Base-by-base conservation (phyloP, 2,329 filamentous ascomycete genomes). In the Zasmidium cellare region DNA sequence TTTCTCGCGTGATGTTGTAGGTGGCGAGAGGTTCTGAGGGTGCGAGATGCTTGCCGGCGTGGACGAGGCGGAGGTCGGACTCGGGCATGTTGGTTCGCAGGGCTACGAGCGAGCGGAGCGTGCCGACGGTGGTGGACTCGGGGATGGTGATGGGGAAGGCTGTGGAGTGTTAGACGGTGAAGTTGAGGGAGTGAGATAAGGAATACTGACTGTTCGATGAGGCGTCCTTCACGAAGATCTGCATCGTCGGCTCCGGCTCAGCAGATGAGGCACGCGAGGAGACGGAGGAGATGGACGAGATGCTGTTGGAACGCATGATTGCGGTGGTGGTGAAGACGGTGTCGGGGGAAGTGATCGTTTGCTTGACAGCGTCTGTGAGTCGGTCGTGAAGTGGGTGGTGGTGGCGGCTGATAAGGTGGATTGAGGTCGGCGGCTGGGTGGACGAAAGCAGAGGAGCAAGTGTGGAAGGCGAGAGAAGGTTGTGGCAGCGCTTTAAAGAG, bases 211-310 rank as follows among this genome's bases (percentile, higher is more conserved):
- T 85, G 71, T 80, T 78, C 65, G 83, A 83, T 35, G 80, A 77
- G 51, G 84, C 74, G 68, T 80, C 81, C 75, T 84, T 85, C 72
- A 86, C 79, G 73, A 86, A 85, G 73, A 86, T 83, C 70, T 84
- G 82, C 75, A 84, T 84, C 41, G 77, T 83, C 52, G 82, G 77
- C 54, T 80, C 77, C 50, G 73, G 68, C 57, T 82, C 79, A 44
- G 72, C 69, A 28, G 72, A 72, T 3, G 71, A 69, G 31, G 75
- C 75, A 48, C 72, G 68, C 49, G 73, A 74, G 59, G 71, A 71
- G 50, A 70, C 65, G 31, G 75, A 76, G 67, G 72, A 74, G 67
- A 76, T 67, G 69, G 74, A 78, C 57, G 73, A 73, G 68, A 77
- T 72, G 72, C 73, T 75, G 67, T 72, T 75, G 58, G 73, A 73